These are phyloP conservation scores for Echites panduratus DNA, from an alignment of 257 asterid species.

Conservation along the genomic window DNA sequence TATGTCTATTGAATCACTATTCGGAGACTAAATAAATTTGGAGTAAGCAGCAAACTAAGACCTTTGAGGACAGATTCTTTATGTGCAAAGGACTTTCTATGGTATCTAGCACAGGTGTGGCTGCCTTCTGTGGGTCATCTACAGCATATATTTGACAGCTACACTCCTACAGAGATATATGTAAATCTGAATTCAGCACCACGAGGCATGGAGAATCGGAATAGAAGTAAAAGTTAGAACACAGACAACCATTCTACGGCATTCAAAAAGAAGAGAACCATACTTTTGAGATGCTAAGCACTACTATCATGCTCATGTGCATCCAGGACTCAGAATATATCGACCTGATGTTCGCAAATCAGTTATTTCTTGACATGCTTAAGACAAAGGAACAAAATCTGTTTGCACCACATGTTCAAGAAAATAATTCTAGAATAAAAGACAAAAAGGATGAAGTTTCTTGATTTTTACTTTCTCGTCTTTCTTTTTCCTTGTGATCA, in stretches of 20 bases:
- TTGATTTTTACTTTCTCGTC: not conserved
- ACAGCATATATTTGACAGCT: constrained; percentile 31
- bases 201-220: no score
- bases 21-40: constrained; percentile 14
- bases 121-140: constrained; percentile 36
- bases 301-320: not conserved
- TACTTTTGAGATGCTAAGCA: not conserved
- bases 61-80: constrained; percentile 69
- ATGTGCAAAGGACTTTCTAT: constrained; percentile 66
- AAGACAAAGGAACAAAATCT: no score
- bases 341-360: not conserved
- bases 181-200: constrained; percentile 8
- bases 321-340: not conserved
- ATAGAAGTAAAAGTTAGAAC: no score
- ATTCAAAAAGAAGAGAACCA: no score
- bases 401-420: not conserved
- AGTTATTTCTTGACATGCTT: not conserved
- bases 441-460: not conserved
- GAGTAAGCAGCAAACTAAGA: constrained; percentile 18
- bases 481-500: not conserved
- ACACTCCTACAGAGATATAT: constrained; percentile 40
- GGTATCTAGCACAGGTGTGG: constrained; percentile 73
- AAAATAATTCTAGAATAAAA: not conserved
- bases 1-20: constrained; percentile 15
- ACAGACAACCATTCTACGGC: not conserved